Percentiles rank a stretch among this genome's conserved stretches.
Evolutionary conservation across 106 monocot species (phyloP).

Genomic region (Hemerocallis citrina): DNA sequence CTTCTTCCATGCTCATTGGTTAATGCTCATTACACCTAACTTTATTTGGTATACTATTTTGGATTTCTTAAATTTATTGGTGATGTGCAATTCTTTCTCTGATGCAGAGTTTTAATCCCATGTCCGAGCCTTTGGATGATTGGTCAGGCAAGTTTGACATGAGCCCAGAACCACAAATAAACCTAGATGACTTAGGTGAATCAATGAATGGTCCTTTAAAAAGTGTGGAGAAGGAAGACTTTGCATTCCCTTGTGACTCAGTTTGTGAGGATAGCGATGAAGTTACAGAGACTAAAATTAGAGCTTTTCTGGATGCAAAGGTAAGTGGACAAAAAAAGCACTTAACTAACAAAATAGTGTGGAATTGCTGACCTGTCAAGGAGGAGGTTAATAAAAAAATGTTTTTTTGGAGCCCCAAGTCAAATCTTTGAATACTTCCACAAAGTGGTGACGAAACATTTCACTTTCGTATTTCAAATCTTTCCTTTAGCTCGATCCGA

Average conservation of each 20-base stretch:
- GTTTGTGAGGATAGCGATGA: conserved; percentile 78
- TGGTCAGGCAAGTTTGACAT: conserved; percentile 58
- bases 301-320: conserved; percentile 91
- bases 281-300: conserved; percentile 86
- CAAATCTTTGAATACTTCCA: too few relatives aligned
- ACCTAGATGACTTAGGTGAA: conserved; percentile 17
- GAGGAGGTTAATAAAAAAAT: neutral
- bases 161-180: conserved; percentile 30
- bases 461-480: too few relatives aligned
- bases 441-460: too few relatives aligned
- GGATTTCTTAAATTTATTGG: neutral
- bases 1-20: neutral
- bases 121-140: conserved; percentile 78
- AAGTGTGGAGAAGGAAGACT: conserved; percentile 19
- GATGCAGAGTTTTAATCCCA: conserved; percentile 78
- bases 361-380: neutral
- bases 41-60: neutral
- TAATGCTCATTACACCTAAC: neutral
- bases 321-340: conserved; percentile 26
- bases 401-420: too few relatives aligned
- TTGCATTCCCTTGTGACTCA: conserved; percentile 54
- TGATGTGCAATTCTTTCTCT: conserved; percentile 2
- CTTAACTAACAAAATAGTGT: too few relatives aligned
- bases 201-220: conserved; percentile 9
- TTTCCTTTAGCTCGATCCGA: too few relatives aligned